phyloP scores from a whole-genome alignment of 305 asterid genomes.

The Fraxinus xanthoxyloides region DNA sequence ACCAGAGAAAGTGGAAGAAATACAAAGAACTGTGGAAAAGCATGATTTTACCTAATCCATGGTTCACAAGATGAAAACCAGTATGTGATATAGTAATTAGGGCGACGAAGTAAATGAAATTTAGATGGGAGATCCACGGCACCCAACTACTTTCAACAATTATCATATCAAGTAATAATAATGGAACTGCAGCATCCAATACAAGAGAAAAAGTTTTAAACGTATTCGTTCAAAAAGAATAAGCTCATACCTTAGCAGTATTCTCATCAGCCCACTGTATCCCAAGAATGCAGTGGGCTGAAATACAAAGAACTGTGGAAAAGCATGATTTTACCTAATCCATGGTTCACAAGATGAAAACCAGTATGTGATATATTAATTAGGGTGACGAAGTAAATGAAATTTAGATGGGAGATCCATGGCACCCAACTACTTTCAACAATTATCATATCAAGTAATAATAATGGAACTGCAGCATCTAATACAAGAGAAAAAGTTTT shows the following conservation, averaged over 20 bases:
- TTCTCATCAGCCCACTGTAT: conserved; percentile 81
- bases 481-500: background rate
- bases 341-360: background rate
- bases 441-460: background rate
- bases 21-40: background rate
- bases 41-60: background rate
- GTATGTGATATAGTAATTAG: background rate
- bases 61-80: background rate
- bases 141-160: background rate
- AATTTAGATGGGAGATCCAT: background rate
- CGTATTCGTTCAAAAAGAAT: background rate
- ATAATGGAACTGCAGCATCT: background rate
- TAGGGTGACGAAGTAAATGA: background rate
- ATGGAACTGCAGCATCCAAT: conserved; percentile 1
- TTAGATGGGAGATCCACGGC: background rate
- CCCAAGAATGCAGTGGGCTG: conserved; percentile 78
- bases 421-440: background rate
- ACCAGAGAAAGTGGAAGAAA: background rate
- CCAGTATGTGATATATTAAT: background rate
- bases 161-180: background rate
- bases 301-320: background rate
- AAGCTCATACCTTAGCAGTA: conserved; percentile 61
- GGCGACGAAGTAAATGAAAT: background rate
- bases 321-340: background rate
- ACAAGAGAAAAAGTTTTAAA: background rate